These are phyloP conservation scores for Misopates orontium DNA, from an alignment of 257 asterid genomes.

Conservation along the genomic window DNA sequence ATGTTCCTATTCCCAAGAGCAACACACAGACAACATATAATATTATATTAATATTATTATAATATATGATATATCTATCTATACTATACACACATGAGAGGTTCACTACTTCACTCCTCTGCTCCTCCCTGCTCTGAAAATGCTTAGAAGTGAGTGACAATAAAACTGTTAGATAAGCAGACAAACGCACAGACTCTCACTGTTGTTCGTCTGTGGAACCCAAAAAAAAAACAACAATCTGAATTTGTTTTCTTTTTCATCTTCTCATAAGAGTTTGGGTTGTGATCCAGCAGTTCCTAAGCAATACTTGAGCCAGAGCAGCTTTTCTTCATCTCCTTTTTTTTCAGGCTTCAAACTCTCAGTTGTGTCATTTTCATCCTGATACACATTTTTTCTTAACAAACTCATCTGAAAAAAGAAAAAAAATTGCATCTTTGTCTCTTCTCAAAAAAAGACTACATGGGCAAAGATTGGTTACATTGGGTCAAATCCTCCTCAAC, in stretches of 20 bases:
- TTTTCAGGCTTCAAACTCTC: not conserved
- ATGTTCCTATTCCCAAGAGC: constrained; percentile 48
- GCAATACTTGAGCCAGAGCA: not conserved
- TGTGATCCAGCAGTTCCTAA: constrained; percentile 21
- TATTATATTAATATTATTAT: constrained; percentile 23
- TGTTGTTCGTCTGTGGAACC: not conserved
- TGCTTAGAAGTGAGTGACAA: constrained; percentile 73
- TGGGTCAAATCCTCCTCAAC: constrained; percentile 51
- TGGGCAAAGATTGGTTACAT: constrained; percentile 81
- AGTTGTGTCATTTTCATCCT: constrained; percentile 42
- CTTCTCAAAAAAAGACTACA: constrained; percentile 11
- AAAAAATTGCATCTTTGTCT: not conserved
- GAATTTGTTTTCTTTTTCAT: no score
- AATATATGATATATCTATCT: no score
- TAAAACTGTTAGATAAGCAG: constrained; percentile 30
- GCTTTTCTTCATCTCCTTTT: constrained; percentile 9
- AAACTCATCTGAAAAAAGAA: no score
- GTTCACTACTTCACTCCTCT: no score
- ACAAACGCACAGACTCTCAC: constrained; percentile 12
- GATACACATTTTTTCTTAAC: constrained; percentile 11
- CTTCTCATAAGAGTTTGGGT: no score
- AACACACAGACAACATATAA: not conserved
- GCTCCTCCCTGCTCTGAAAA: constrained; percentile 26
- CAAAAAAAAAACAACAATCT: not conserved
- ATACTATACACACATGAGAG: no score